Conservation (phyloP, 2,329 filamentous ascomycete genomes). For the Biscogniauxia mediterranea region DNA sequence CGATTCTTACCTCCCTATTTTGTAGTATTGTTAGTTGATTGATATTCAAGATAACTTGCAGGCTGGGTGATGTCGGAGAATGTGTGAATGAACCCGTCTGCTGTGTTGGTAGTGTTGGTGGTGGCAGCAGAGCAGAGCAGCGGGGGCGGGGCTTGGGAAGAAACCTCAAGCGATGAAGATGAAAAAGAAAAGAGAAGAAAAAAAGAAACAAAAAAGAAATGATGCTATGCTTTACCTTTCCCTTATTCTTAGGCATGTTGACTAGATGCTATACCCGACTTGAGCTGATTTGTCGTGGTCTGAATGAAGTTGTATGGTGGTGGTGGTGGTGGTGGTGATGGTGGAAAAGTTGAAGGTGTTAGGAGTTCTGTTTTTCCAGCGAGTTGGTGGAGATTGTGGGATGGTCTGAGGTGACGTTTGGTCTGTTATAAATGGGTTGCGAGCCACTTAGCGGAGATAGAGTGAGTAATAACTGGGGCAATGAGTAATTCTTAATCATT, state of each 20-base stretch:
- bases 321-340: background rate
- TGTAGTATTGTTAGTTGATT: background rate
- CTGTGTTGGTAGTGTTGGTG: background rate
- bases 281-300: no score
- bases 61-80: background rate
- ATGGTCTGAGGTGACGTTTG: background rate
- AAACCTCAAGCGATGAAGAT: no score
- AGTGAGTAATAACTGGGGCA: background rate
- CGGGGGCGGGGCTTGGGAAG: slow-evolving; percentile 2
- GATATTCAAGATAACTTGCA: slow-evolving; percentile 7
- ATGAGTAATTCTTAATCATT: background rate
- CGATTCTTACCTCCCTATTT: slow-evolving; percentile 94
- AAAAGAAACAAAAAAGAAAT: slow-evolving; percentile 5
- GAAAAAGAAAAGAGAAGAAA: slow-evolving; percentile 9
- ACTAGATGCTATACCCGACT: slow-evolving; percentile 1
- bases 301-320: slow-evolving; percentile 1
- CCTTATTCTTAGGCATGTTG: slow-evolving; percentile 98
- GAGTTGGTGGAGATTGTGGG: background rate
- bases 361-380: background rate
- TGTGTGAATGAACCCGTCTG: background rate
- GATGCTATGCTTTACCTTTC: slow-evolving; percentile 68
- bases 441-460: background rate
- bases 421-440: background rate
- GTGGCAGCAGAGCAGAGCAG: slow-evolving; percentile 1
- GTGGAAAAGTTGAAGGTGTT: background rate